These are phyloP conservation scores for Lactuca saligna DNA, from an alignment of 129 eudicot genomes.

Conservation along the genomic window DNA sequence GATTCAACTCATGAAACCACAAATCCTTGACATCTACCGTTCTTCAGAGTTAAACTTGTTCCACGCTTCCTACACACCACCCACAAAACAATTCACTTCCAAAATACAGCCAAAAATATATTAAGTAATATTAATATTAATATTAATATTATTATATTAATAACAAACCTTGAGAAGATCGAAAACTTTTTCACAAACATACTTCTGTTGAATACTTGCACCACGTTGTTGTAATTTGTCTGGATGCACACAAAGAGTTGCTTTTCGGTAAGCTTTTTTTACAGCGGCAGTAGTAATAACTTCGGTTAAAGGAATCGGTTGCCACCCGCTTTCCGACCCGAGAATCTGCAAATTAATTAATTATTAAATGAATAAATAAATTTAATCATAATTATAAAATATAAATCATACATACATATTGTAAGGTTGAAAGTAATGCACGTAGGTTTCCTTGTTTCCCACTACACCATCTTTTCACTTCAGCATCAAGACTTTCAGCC, in stretches of 20 bases:
- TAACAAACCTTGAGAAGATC: constrained; percentile 88
- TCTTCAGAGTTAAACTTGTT: constrained; percentile 92
- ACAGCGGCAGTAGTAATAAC: constrained; percentile 92
- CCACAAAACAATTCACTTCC: not conserved
- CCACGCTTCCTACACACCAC: constrained; percentile 79
- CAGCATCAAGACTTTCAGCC: constrained; percentile 94
- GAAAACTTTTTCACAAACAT: constrained; percentile 92
- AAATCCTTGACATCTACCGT: constrained; percentile 42
- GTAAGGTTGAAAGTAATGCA: constrained; percentile 96
- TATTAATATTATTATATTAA: not conserved
- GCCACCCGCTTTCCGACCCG: constrained; percentile 97
- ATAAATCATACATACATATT: constrained; percentile 63
- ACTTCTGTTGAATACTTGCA: constrained; percentile 90
- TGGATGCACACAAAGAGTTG: constrained; percentile 96
- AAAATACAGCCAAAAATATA: not conserved
- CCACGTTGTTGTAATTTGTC: constrained; percentile 99
- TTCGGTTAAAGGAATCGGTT: constrained; percentile 88
- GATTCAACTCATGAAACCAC: not conserved
- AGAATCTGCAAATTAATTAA: constrained; percentile 57
- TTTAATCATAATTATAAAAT: not conserved
- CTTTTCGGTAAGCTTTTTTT: constrained; percentile 90
- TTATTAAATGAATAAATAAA: not conserved
- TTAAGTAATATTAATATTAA: no score
- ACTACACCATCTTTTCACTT: constrained; percentile 90
- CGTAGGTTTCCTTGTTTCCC: constrained; percentile 98